Evolutionary conservation across 306 rosid species (phyloP).

Genomic region (Pueraria montana): DNA sequence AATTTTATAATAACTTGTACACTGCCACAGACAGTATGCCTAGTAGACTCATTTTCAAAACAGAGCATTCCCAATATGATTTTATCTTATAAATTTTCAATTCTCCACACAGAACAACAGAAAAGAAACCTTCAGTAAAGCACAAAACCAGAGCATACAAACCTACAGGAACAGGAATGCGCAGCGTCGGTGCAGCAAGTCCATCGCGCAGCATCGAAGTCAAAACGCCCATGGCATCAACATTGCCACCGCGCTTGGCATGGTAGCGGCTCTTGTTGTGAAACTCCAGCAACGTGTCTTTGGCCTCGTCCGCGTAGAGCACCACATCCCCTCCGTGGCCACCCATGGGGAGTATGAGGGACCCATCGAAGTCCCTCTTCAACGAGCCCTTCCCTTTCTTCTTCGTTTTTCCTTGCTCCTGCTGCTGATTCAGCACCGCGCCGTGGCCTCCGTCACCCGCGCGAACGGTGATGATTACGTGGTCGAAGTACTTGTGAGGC

Average conservation of each 20-base stretch:
- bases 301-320: constrained; percentile 78
- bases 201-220: constrained; percentile 73
- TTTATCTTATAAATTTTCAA: too few species aligned
- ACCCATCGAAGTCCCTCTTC: constrained; percentile 88
- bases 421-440: constrained; percentile 59
- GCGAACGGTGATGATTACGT: constrained; percentile 81
- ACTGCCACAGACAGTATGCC: too few species aligned
- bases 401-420: constrained; percentile 42
- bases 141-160: constrained; percentile 52
- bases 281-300: constrained; percentile 75
- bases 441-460: constrained; percentile 96
- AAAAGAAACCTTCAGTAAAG: too few species aligned
- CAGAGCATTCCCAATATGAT: too few species aligned
- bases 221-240: constrained; percentile 82
- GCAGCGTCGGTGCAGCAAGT: constrained; percentile 68
- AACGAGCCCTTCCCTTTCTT: constrained; percentile 60
- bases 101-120: too few species aligned
- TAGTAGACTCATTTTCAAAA: too few species aligned
- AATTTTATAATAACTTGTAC: too few species aligned
- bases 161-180: constrained; percentile 98
- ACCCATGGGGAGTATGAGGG: constrained; percentile 78
- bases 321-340: constrained; percentile 97
- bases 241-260: constrained; percentile 93
- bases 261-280: constrained; percentile 61
- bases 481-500: constrained; percentile 92